Conservation (phyloP, 306 rosid genomes). For the Adenanthera pavonina region DNA sequence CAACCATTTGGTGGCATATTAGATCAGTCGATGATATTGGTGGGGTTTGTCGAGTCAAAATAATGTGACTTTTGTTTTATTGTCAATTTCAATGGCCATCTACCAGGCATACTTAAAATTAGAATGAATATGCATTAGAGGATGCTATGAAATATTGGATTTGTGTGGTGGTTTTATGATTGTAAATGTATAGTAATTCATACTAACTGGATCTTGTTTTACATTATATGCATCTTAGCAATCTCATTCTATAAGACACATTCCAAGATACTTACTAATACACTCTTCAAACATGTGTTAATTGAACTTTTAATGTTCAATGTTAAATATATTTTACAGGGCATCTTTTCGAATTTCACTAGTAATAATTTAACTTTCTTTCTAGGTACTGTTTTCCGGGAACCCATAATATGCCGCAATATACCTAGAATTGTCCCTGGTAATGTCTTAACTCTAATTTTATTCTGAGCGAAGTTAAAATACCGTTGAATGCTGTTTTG, state of each 20-base stretch:
- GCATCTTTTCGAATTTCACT: background rate
- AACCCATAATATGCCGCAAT: constrained; percentile 86
- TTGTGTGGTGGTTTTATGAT: background rate
- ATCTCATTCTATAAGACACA: background rate
- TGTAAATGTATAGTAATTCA: background rate
- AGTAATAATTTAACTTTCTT: constrained; percentile 28
- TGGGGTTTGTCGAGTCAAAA: constrained; percentile 4
- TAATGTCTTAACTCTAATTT: constrained; percentile 47
- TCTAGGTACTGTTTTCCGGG: constrained; percentile 95
- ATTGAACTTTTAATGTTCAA: background rate
- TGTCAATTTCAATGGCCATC: constrained; percentile 3
- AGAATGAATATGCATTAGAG: constrained; percentile 12
- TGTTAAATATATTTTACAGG: background rate
- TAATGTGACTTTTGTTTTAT: background rate
- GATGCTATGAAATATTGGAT: background rate
- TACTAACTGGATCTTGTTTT: constrained; percentile 12
- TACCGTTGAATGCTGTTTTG: constrained; percentile 35
- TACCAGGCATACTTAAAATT: background rate
- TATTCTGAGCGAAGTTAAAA: constrained; percentile 34
- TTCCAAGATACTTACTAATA: background rate
- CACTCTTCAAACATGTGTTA: background rate
- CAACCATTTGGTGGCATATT: background rate
- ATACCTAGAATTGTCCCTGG: constrained; percentile 82
- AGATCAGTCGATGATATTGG: background rate
- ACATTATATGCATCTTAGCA: constrained; percentile 17